Base-by-base conservation (phyloP, 169 alveolate species). In the Cryptosporidium xiaoi region DNA sequence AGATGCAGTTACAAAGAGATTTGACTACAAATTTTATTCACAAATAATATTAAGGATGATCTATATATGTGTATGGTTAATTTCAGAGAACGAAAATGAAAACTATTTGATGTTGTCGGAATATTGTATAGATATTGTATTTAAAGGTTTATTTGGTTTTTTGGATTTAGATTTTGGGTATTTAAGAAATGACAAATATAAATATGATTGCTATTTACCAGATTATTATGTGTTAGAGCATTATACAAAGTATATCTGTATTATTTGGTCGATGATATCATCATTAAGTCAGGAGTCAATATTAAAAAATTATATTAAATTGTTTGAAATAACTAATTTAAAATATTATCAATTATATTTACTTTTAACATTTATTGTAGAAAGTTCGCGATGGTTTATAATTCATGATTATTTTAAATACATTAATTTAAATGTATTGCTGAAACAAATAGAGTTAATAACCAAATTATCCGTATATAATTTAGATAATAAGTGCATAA, bases 311-410 rank as follows among this genome's bases (percentile, higher is more conserved):
- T 46, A 40, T n/a, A 56, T 60, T 18, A 77, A 13, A 62, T 58
- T 77, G 1, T 29, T 44, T 29, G 20, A 34, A n/a, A 60, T 2
- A 2, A n/a, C 27, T 15, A 20, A 51, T 5, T 50, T 77, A 8
- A 56, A 48, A 1, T 60, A 62, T 44, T 56, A 60, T 27, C 87
- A 77, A 36, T 56, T 56, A 36, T 77, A 77, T 46, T 15, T 62
- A 15, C 34, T 62, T 16, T 55, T 77, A 5, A 53, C 33, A 10
- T 62, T 77, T 31, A 8, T 77, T 10, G 40, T 40, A n/a, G 87
- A 77, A 40, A 77, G 87, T 51, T 60, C 69, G 12, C 50, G 44
- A 36, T 60, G 71, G 69, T 62, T 60, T 62, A 77, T 77, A n/a
- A 15, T 27, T 77, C 71, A 77, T 62, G 87, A 51, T 20, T 60